Conservation (phyloP, 169 alveolate species). For the Plasmodium blacklocki region DNA sequence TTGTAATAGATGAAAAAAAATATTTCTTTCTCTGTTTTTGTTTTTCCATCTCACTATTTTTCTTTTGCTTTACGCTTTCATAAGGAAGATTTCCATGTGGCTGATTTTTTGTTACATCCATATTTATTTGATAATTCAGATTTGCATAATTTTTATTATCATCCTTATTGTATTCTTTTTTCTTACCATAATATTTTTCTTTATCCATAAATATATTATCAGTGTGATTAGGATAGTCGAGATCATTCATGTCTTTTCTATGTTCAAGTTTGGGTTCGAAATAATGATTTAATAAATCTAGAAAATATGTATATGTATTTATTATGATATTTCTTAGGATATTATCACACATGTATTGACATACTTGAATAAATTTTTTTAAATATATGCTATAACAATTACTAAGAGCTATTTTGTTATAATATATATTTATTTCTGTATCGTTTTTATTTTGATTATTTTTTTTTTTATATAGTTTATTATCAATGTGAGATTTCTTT, state of each 20-base stretch:
- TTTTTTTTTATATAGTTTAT: neutral
- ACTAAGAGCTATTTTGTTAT: slow-evolving; percentile 43
- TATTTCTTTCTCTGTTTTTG: no score
- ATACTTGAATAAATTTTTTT: slow-evolving; percentile 28
- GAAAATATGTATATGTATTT: slow-evolving; percentile 36
- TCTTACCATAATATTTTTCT: no score
- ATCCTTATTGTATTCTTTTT: no score
- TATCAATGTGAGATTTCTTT: neutral
- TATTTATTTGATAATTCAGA: no score
- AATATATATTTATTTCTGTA: slow-evolving; percentile 19
- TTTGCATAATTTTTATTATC: no score
- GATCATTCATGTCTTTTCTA: neutral
- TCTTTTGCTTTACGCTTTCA: no score
- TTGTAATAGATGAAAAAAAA: no score
- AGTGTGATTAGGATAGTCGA: no score
- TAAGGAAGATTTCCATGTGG: no score
- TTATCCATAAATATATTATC: no score
- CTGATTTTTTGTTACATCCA: no score
- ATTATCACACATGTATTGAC: slow-evolving; percentile 62
- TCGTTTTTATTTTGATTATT: neutral
- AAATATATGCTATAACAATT: slow-evolving; percentile 40
- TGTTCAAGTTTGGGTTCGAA: slow-evolving; percentile 3
- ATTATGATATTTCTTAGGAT: slow-evolving; percentile 21
- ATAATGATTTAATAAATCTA: slow-evolving; percentile 2
- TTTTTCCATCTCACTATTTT: no score